Conservation (phyloP, 768 basidiomycete genomes). For the Leccinum variicolor region DNA sequence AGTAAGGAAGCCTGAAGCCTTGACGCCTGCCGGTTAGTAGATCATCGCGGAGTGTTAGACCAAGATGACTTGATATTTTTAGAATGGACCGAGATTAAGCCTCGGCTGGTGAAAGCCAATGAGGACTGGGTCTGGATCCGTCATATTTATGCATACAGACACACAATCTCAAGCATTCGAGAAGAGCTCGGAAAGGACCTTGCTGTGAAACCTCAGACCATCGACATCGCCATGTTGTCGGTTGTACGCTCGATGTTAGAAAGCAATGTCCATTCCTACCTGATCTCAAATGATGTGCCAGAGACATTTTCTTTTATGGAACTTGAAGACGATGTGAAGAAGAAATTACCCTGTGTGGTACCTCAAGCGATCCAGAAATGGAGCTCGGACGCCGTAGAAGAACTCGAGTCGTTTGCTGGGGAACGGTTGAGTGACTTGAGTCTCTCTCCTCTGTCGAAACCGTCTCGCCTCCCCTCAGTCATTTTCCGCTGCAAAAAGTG, state of each 20-base stretch:
- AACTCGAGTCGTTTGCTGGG: slow-evolving; percentile 9
- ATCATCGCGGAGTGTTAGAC: neutral
- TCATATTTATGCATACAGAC: no score
- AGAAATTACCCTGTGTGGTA: neutral
- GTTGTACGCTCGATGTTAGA: neutral
- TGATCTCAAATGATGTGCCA: no score
- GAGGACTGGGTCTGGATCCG: neutral
- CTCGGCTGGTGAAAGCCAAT: neutral
- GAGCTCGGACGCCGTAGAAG: slow-evolving; percentile 7
- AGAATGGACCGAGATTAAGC: slow-evolving; percentile 7
- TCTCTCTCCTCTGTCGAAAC: slow-evolving; percentile 2
- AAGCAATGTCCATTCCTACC: neutral
- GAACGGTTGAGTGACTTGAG: neutral
- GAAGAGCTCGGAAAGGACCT: neutral
- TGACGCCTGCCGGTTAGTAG: slow-evolving; percentile 10
- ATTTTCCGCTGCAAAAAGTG: slow-evolving; percentile 12
- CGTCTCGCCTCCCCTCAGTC: slow-evolving; percentile 3
- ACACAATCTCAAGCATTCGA: neutral
- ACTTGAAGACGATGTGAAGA: neutral
- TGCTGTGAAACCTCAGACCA: neutral
- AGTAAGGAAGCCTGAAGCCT: slow-evolving; percentile 2
- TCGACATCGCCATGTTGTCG: slow-evolving; percentile 7
- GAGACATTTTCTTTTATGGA: no score
- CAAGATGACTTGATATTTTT: neutral
- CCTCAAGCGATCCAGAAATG: neutral